phyloP scores from a whole-genome alignment of 768 basidiomycete species.

The Russula foetens region DNA sequence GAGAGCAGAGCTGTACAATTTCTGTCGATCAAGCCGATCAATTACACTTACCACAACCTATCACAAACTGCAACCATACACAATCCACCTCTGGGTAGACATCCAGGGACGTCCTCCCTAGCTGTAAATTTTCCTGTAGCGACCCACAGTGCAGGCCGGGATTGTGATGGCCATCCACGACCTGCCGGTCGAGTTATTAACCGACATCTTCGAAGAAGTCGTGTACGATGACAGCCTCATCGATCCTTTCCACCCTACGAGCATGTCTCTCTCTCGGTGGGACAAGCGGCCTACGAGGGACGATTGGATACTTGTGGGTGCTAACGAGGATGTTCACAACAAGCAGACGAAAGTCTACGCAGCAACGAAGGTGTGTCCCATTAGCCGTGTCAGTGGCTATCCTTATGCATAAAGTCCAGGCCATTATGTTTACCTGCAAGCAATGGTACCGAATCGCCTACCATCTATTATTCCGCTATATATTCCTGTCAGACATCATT shows the following conservation, averaged over 20 bases:
- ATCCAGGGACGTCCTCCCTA: background rate
- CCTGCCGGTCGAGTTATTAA: slow-evolving; percentile 65
- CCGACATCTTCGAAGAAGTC: slow-evolving; percentile 61
- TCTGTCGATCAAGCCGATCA: background rate
- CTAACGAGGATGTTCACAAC: slow-evolving; percentile 48
- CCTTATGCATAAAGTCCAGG: slow-evolving; percentile 31
- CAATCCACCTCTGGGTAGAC: background rate
- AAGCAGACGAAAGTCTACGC: slow-evolving; percentile 54
- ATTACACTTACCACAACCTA: background rate
- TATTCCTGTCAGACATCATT: slow-evolving; percentile 56
- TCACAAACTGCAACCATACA: background rate
- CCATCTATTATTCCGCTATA: slow-evolving; percentile 59
- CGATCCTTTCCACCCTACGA: slow-evolving; percentile 49
- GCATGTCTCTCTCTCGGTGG: slow-evolving; percentile 61
- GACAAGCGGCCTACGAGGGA: slow-evolving; percentile 36
- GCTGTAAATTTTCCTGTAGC: background rate
- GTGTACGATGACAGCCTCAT: slow-evolving; percentile 65
- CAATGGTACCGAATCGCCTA: slow-evolving; percentile 53
- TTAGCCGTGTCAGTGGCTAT: background rate
- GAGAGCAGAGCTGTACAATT: background rate
- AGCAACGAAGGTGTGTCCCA: slow-evolving; percentile 52
- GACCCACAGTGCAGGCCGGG: background rate
- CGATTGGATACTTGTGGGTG: slow-evolving; percentile 52
- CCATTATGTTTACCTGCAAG: slow-evolving; percentile 60
- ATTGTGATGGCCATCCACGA: slow-evolving; percentile 21